phyloP scores from a whole-genome alignment of 495 filamentous ascomycete genomes.

The Neurospora hispaniola region DNA sequence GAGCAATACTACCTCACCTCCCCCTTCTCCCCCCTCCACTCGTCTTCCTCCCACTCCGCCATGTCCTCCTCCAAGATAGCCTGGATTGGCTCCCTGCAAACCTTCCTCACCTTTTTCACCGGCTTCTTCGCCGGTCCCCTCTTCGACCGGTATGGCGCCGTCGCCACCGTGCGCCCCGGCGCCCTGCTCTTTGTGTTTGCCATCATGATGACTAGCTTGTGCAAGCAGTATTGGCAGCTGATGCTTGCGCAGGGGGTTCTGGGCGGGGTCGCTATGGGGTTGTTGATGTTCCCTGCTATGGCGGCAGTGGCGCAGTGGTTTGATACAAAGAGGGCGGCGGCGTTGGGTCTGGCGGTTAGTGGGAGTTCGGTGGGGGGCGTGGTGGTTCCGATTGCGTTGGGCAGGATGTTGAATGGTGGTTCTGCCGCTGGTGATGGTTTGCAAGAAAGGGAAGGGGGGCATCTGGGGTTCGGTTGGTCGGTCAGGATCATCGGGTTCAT shows the following conservation, averaged over 20 bases:
- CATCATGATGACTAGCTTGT: conserved; percentile 49
- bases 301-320: conserved; percentile 46
- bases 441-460: neutral
- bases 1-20: conserved; percentile 42
- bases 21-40: neutral
- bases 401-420: conserved; percentile 27
- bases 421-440: neutral
- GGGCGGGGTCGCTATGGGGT: conserved; percentile 36
- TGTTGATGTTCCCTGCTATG: conserved; percentile 42
- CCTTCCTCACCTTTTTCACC: conserved; percentile 34
- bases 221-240: conserved; percentile 50
- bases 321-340: conserved; percentile 39
- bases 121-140: conserved; percentile 39
- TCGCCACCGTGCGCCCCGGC: conserved; percentile 27
- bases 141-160: conserved; percentile 41
- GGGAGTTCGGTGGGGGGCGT: conserved; percentile 51
- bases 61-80: conserved; percentile 39
- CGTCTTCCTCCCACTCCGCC: conserved; percentile 4
- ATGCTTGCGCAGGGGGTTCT: conserved; percentile 51
- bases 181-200: conserved; percentile 27
- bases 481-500: conserved; percentile 50
- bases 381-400: conserved; percentile 36
- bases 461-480: conserved; percentile 49
- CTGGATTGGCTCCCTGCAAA: conserved; percentile 46
- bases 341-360: conserved; percentile 42